Base-by-base conservation (phyloP, 306 rosid genomes). In the Citrullus colocynthis region DNA sequence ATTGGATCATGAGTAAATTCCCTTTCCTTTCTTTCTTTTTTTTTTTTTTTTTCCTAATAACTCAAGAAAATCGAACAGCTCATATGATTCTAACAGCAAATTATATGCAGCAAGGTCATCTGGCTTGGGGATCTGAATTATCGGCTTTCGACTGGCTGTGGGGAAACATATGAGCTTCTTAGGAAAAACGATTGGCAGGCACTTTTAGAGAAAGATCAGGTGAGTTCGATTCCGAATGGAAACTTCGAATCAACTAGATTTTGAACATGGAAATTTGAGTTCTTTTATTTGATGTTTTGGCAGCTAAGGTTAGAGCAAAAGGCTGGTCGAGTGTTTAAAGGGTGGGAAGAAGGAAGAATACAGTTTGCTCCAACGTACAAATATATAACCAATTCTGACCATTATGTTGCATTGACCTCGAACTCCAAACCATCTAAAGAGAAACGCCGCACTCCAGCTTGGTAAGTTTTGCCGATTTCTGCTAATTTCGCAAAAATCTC, bases 81-180 rank as follows among this genome's bases (percentile, higher is more conserved):
- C 7, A 3, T 44, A 16, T 49, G 62, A 32, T 74, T 32, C 37
- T 16, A 48, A 49, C 61, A 16, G 4, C 0, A 17, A 52, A 2
- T 12, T 17, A 20, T 81, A 9, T 78, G 54, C 85, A 94, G 97
- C 75, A 88, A 92, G 85, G 59, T 95, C 32, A 87, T 95, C 62
- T 95, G 97, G 97, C 95, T 92, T n/a, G 99, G 97, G 75, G 98
- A 95, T 86, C 82, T 95, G 79, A 95, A 95, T 73, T 95, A 95
- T 81, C 95, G 98, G 70, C 88, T 95, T 10, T 87, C 88, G 5
- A 78, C 87, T 51, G 85, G 88, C 39, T 86, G 78, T 5, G 91
- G 70, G 16, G 91, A 90, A 62, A 89, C 91, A 4, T 83, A 82
- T 39, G 89, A 92, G 76, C 89, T 90, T 36, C 78, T 95, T n/a